Evolutionary conservation across 257 asterid genomes (phyloP).

Genomic region (Nicotiana otophora): DNA sequence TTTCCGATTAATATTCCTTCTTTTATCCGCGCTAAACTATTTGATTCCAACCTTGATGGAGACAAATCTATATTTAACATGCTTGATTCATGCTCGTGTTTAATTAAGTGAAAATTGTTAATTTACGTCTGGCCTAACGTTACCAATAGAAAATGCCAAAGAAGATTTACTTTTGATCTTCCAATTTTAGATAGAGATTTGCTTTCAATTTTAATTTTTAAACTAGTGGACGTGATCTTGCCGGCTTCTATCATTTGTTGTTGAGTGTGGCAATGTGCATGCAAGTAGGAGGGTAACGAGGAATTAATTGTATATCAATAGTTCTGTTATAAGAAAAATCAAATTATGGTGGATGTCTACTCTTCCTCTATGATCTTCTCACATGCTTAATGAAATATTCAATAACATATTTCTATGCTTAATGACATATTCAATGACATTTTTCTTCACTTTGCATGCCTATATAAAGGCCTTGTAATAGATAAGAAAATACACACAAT

Average conservation of each 20-base stretch:
- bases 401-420: too few species aligned
- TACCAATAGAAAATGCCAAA: neutral
- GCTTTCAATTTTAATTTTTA: neutral
- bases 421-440: too few species aligned
- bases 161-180: neutral
- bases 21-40: neutral
- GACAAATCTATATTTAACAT: neutral
- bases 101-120: neutral
- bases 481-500: too few species aligned
- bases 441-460: too few species aligned
- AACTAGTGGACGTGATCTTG: neutral
- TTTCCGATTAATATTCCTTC: neutral
- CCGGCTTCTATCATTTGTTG: neutral
- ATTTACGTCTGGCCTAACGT: neutral
- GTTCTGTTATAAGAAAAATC: too few species aligned
- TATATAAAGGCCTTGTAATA: too few species aligned
- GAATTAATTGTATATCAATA: too few species aligned
- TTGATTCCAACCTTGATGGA: neutral
- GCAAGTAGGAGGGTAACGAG: neutral
- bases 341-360: too few species aligned
- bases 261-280: neutral
- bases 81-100: neutral
- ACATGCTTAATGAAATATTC: too few species aligned
- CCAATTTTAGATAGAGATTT: conserved; percentile 5
- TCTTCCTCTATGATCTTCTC: too few species aligned